phyloP scores from a whole-genome alignment of 2,329 filamentous ascomycete genomes.

The Alternaria sp. region DNA sequence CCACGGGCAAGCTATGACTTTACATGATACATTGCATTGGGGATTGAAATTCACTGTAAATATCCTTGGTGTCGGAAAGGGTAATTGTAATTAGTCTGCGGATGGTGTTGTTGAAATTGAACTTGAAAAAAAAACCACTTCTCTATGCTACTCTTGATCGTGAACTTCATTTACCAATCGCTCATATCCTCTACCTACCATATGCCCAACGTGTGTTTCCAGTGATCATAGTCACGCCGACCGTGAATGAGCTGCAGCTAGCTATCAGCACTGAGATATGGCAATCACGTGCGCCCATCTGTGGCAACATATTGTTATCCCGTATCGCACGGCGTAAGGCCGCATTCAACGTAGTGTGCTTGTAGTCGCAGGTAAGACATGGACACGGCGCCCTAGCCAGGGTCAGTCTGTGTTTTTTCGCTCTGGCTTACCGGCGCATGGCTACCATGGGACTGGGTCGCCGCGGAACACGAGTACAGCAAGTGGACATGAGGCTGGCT shows the following conservation, averaged over 20 bases:
- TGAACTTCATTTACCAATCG: background rate
- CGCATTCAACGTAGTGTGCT: background rate
- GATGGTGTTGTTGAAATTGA: slow-evolving; percentile 30
- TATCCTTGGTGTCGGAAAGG: slow-evolving; percentile 38
- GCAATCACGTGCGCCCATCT: too few species aligned
- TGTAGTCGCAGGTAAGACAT: background rate
- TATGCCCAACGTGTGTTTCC: too few species aligned
- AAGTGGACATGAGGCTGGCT: background rate
- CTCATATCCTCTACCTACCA: too few species aligned
- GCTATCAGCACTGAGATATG: too few species aligned
- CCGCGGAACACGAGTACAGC: background rate
- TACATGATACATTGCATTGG: slow-evolving; percentile 45
- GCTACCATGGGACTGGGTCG: background rate
- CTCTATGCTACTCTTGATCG: background rate
- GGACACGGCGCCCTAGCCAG: background rate
- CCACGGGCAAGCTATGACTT: slow-evolving; percentile 50
- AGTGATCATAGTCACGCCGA: too few species aligned
- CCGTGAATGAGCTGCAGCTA: too few species aligned
- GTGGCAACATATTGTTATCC: background rate
- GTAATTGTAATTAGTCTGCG: slow-evolving; percentile 42
- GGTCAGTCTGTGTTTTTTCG: background rate
- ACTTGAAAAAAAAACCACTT: slow-evolving; percentile 28
- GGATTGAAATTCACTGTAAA: slow-evolving; percentile 34
- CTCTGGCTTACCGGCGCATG: background rate
- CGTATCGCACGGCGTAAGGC: background rate